Conservation (phyloP, 257 asterid genomes). For the Fraxinus anomala region DNA sequence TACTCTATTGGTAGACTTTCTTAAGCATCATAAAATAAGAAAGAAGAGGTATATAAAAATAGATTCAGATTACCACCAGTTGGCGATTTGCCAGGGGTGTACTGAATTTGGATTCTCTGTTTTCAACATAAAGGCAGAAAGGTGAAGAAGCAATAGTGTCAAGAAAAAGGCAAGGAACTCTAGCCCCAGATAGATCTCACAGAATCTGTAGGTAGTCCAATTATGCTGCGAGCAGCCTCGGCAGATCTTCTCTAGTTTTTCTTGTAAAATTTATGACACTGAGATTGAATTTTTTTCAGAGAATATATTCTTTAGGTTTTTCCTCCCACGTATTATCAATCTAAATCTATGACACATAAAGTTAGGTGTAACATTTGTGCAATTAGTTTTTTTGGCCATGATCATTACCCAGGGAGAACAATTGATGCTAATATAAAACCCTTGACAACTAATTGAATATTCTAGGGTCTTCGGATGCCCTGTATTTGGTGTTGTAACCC, state of each 20-base stretch:
- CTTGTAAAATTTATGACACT: not conserved
- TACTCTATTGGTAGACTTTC: not conserved
- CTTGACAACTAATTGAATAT: constrained; percentile 10
- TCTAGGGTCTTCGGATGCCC: constrained; percentile 1
- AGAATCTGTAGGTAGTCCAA: constrained; percentile 6
- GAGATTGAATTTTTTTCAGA: not conserved
- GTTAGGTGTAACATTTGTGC: not conserved
- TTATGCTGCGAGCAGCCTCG: not conserved
- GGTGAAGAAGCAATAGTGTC: not conserved
- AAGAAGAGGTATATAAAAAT: not conserved
- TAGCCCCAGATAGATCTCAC: not conserved
- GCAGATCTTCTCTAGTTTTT: not conserved
- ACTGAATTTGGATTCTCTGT: not conserved
- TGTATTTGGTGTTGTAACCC: not conserved
- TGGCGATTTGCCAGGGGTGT: not conserved
- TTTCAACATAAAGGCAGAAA: constrained; percentile 3
- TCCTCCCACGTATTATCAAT: constrained; percentile 2
- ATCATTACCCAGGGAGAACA: not conserved
- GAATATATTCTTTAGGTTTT: not conserved
- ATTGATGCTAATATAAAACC: not conserved
- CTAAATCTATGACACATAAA: constrained; percentile 4
- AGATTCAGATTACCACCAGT: not conserved
- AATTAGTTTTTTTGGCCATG: not conserved
- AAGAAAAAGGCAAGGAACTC: constrained; percentile 2
- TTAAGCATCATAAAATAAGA: not conserved